Evolutionary conservation across 2,329 filamentous ascomycete species (phyloP).

Genomic region (Aspergillus flavus): DNA sequence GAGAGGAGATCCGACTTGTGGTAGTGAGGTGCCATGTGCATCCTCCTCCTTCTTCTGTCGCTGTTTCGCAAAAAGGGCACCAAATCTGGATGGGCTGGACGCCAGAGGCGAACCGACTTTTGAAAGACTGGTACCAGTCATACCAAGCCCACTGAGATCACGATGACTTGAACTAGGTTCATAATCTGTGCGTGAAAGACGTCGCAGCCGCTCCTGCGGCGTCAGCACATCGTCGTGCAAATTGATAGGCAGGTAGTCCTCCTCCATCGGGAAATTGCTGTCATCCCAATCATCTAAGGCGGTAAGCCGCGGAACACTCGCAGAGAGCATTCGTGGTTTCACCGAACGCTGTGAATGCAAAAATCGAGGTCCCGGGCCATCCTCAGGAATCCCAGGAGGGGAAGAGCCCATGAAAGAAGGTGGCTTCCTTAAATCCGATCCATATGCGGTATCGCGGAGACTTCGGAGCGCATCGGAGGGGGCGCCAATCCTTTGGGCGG

Average conservation of each 20-base stretch:
- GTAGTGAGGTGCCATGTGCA: conserved; percentile 52
- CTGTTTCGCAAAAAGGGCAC: conserved; percentile 59
- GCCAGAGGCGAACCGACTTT: conserved; percentile 59
- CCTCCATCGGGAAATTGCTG: conserved; percentile 75
- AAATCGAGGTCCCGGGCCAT: conserved; percentile 64
- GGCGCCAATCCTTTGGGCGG: conserved; percentile 67
- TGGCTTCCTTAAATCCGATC: conserved; percentile 68
- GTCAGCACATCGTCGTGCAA: conserved; percentile 66
- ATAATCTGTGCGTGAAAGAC: conserved; percentile 61
- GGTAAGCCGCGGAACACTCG: conserved; percentile 59
- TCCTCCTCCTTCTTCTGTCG: conserved; percentile 56
- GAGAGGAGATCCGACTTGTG: conserved; percentile 67
- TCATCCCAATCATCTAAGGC: conserved; percentile 62
- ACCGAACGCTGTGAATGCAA: conserved; percentile 69
- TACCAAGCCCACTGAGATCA: conserved; percentile 55
- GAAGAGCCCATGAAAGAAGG: conserved; percentile 56
- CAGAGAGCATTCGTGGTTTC: conserved; percentile 59
- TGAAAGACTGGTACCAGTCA: conserved; percentile 50
- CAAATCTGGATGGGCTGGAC: conserved; percentile 65
- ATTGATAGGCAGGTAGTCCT: conserved; percentile 79
- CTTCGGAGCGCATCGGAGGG: conserved; percentile 65
- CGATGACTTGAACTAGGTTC: conserved; percentile 51
- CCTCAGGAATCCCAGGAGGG: conserved; percentile 66
- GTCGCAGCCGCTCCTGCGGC: conserved; percentile 62
- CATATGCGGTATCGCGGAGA: conserved; percentile 69